A percentile compares a stretch with the other conserved stretches of the same genome.
phyloP scores from a whole-genome alignment of 1,284 basidiomycete genomes.

The Wolfiporia cocos region DNA sequence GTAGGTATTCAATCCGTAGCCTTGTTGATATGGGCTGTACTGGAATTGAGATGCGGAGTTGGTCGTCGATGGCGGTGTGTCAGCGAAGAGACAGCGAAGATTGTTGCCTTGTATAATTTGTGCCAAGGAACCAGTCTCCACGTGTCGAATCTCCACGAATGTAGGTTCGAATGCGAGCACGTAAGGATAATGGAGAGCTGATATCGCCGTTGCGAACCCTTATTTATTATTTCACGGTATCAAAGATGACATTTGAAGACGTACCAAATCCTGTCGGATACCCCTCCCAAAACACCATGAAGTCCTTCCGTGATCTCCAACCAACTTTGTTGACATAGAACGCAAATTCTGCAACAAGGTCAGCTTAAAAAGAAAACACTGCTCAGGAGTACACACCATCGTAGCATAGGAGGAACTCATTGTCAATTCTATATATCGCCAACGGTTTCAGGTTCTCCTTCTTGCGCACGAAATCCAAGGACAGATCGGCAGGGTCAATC shows the following conservation, averaged over 20 bases:
- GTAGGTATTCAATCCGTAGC: slow-evolving; percentile 33
- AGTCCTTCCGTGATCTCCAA: slow-evolving; percentile 84
- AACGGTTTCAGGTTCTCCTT: slow-evolving; percentile 84
- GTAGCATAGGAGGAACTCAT: slow-evolving; percentile 97
- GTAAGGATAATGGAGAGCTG: slow-evolving; percentile 95
- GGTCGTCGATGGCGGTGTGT: slow-evolving; percentile 84
- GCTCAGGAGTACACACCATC: slow-evolving; percentile 60
- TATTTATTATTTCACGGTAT: too few relatives aligned
- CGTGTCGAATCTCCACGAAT: slow-evolving; percentile 96
- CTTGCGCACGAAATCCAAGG: slow-evolving; percentile 91
- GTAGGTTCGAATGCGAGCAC: slow-evolving; percentile 95
- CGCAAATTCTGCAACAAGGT: slow-evolving; percentile 75
- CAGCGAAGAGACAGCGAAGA: slow-evolving; percentile 87
- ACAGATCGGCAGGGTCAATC: slow-evolving; percentile 88
- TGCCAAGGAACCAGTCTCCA: slow-evolving; percentile 87
- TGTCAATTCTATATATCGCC: slow-evolving; percentile 95
- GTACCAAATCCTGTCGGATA: slow-evolving; percentile 89
- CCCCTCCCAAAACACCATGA: slow-evolving; percentile 98
- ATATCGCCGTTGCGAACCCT: too few relatives aligned
- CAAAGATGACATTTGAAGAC: slow-evolving; percentile 20
- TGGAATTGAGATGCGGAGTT: slow-evolving; percentile 32
- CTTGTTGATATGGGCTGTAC: slow-evolving; percentile 28
- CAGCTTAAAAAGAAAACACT: neutral
- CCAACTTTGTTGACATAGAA: slow-evolving; percentile 99
- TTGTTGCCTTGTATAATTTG: slow-evolving; percentile 95